Base-by-base conservation (phyloP, 2,329 filamentous ascomycete genomes). In the Verticillium klebahnii region DNA sequence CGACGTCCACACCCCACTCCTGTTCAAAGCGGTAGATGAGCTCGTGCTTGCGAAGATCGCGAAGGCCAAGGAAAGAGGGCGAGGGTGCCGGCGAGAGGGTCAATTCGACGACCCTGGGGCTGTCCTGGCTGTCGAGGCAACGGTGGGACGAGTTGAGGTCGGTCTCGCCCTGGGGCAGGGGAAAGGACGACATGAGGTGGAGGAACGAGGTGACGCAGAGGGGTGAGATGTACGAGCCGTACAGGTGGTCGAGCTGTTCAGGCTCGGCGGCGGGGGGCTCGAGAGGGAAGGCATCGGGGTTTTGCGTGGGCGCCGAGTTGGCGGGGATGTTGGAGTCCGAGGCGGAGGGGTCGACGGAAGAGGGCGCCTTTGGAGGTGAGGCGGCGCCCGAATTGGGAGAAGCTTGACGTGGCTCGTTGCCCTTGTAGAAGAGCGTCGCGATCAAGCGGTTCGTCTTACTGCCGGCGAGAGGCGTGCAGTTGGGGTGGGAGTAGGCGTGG, bases 1-100 rank as follows among this genome's bases (percentile, higher is more conserved):
- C 85, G 15, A 94, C 89, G 74, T 96, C 91, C 50, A 95, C 89
- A 70, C 93, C 93, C 91, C 92, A 96, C 73, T 94, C 90, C 65
- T 87, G 85, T 82, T 96, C 92, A 70, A 96, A 96, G 19, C 88
- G 84, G 78, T 91, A 92, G 63, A 96, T 87, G 63, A 87, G 85
- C 77, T 94, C 91, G 73, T 96, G 89, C 70, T 90, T 90, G 65
- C 91, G 85, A 68, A 96, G 78, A 67, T 93, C 90, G 2, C 82
- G 78, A 19, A 94, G 70, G 69, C 86, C 79, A 69, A 91, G 75
- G 75, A 90, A 91, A 68, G 86, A 82, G 2, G 81, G 78, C 11
- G 83, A 80, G 1, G 86, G 86, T 0, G 83, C 81, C 0, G 88
- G 85, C 1, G 84, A 82, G 59, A 91, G 80, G 0, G 83, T 83